Base-by-base conservation (phyloP, 2,329 filamentous ascomycete species). In the Trichophyton equinum region DNA sequence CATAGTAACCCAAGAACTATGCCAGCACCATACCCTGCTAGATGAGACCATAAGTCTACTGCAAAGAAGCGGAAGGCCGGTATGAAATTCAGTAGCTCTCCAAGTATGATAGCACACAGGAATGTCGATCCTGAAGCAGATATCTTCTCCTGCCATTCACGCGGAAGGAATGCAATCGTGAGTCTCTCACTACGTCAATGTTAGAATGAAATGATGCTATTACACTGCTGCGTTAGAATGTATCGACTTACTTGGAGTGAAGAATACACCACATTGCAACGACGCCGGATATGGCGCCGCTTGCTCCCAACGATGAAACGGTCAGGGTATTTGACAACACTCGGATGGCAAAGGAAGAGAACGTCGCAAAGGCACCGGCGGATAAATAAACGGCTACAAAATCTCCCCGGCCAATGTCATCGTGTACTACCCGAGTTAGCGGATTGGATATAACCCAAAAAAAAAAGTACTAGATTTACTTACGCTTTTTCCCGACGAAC, bases 351-450 rank as follows among this genome's bases (percentile, higher is more conserved):
- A 84, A 69, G 7, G 78, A 78, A 3, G 73, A 67, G 61, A 78
- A 74, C 3, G 77, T 78, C 55, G 77, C 79, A 18, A 78, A 61
- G 0, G 74, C 72, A 20, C 79, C 81, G 1, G 76, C 71, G 2
- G 77, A 71, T 49, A 82, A 65, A 65, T 79, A 82, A 18, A 83
- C 72, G 4, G 78, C 77, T 15, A 83, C 68, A 68, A 83, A 82
- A 22, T 78, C 78, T 6, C 79, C 81, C 40, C 81, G 76, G 56
- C 80, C 81, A 33, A 83, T 75, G 62, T 82, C 78, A 65, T 82
- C 79, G 66, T 82, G 80, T 4, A 82, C 74, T 77, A 58, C 13
- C 18, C 9, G 44, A n/a, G 25, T 44, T 55, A 33, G 44, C 3
- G 13, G 18, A 18, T 18, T 33, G 4, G 5, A 15, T 33, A 40